Evolutionary conservation across 2,329 filamentous ascomycete genomes (phyloP).

Genomic region (Calonectria hawksworthii): DNA sequence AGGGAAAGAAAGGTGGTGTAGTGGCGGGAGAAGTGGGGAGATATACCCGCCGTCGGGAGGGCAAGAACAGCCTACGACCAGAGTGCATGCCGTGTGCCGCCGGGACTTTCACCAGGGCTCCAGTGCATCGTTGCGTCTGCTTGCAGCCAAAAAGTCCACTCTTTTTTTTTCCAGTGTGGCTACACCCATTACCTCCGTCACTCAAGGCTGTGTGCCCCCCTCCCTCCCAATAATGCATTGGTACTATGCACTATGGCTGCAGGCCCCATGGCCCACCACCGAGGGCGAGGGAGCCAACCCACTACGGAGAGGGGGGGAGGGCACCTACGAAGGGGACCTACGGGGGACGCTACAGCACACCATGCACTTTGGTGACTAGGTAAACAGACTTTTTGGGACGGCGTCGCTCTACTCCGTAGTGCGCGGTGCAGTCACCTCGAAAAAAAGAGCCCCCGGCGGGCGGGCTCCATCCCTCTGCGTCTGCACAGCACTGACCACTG

Average conservation of each 20-base stretch:
- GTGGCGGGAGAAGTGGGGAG: slow-evolving; percentile 63
- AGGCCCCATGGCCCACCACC: slow-evolving; percentile 38
- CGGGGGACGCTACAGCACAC: slow-evolving; percentile 5
- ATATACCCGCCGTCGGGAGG: slow-evolving; percentile 39
- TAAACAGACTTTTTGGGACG: slow-evolving; percentile 13
- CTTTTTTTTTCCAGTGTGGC: slow-evolving; percentile 13
- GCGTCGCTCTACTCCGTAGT: slow-evolving; percentile 7
- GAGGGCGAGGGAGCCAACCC: slow-evolving; percentile 38
- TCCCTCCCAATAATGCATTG: slow-evolving; percentile 31
- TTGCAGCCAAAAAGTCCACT: slow-evolving; percentile 25
- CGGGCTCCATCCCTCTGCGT: slow-evolving; percentile 25
- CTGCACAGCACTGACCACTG: slow-evolving; percentile 25
- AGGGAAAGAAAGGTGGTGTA: slow-evolving; percentile 55
- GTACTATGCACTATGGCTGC: slow-evolving; percentile 28
- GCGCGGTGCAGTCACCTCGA: slow-evolving; percentile 2
- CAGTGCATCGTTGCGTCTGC: slow-evolving; percentile 23
- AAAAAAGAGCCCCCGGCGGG: slow-evolving; percentile 14
- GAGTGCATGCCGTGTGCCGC: slow-evolving; percentile 12
- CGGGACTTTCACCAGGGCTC: slow-evolving; percentile 14
- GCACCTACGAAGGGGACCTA: background rate
- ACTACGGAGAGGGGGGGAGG: background rate
- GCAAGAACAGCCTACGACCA: background rate
- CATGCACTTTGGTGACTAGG: slow-evolving; percentile 11
- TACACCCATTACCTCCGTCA: slow-evolving; percentile 22
- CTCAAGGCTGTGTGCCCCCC: slow-evolving; percentile 31